Evolutionary conservation across 1,139 yeast genomes (phyloP).

Genomic region (Debaryomycetaceae sp.): DNA sequence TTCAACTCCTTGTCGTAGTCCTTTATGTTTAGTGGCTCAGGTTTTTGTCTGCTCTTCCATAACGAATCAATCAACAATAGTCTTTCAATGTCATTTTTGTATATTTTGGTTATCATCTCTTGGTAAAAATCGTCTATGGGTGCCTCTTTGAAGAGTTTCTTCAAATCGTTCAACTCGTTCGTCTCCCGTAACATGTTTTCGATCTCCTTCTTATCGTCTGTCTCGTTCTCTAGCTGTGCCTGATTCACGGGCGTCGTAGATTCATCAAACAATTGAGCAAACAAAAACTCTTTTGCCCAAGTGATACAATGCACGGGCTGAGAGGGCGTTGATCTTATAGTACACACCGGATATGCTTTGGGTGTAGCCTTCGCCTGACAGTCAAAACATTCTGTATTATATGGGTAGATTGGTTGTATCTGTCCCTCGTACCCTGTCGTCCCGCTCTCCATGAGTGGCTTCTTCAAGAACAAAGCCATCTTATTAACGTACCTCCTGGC

Average conservation of each 20-base stretch:
- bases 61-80: constrained; percentile 67
- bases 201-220: constrained; percentile 64
- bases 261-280: constrained; percentile 74
- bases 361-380: constrained; percentile 87
- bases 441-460: constrained; percentile 88
- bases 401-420: constrained; percentile 85
- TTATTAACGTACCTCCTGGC: constrained; percentile 89
- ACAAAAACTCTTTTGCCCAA: constrained; percentile 93
- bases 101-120: constrained; percentile 53
- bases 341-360: constrained; percentile 91
- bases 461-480: constrained; percentile 68
- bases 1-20: constrained; percentile 15
- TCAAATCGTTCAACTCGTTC: constrained; percentile 69
- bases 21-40: constrained; percentile 52
- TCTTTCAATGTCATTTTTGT: constrained; percentile 69
- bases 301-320: constrained; percentile 95
- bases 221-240: constrained; percentile 46
- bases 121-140: constrained; percentile 23
- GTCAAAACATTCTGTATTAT: constrained; percentile 86
- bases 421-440: constrained; percentile 95
- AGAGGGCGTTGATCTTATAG: constrained; percentile 94
- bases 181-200: constrained; percentile 68
- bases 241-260: constrained; percentile 10
- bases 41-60: constrained; percentile 72
- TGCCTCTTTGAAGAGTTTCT: constrained; percentile 39